Evolutionary conservation across 1,284 basidiomycete species (phyloP).

Genomic region (Cerioporus squamosus): DNA sequence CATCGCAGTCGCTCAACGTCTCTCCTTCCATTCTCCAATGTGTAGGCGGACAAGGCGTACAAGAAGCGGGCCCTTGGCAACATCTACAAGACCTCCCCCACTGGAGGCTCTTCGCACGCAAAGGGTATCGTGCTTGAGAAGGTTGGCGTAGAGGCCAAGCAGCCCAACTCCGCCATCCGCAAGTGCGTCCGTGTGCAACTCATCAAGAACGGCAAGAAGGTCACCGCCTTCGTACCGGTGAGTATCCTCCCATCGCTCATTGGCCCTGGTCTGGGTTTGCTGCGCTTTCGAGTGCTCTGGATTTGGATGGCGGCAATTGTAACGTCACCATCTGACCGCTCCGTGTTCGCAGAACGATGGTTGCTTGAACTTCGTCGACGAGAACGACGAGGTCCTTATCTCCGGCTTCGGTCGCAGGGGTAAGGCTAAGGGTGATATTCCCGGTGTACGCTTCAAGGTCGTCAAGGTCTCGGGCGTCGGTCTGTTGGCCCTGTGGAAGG

Average conservation of each 20-base stretch:
- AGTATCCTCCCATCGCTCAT: slow-evolving; percentile 21
- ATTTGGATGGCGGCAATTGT: slow-evolving; percentile 13
- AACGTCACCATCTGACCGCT: slow-evolving; percentile 7
- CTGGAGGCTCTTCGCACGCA: slow-evolving; percentile 98
- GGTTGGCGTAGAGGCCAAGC: slow-evolving; percentile 93
- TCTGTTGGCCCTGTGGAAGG: slow-evolving; percentile 96
- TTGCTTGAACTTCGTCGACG: slow-evolving; percentile 98
- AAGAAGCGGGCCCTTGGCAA: slow-evolving; percentile 99
- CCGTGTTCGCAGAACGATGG: slow-evolving; percentile 83
- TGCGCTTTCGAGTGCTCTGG: slow-evolving; percentile 14
- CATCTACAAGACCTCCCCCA: slow-evolving; percentile 99
- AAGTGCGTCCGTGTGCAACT: slow-evolving; percentile 99
- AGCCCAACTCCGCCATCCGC: slow-evolving; percentile 99
- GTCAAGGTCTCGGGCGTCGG: slow-evolving; percentile 99
- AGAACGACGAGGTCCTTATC: slow-evolving; percentile 99
- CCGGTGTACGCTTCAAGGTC: slow-evolving; percentile 98
- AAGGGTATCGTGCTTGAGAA: slow-evolving; percentile 99
- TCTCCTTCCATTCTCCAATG: neutral
- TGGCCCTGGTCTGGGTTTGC: neutral
- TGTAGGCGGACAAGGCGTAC: slow-evolving; percentile 96
- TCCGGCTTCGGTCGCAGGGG: slow-evolving; percentile 99
- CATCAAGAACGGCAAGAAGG: slow-evolving; percentile 99
- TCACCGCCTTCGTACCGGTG: slow-evolving; percentile 84
- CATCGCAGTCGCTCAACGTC: neutral
- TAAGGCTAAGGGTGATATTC: slow-evolving; percentile 99